Conservation (phyloP, 2,329 filamentous ascomycete genomes). For the Colletotrichum musicola region DNA sequence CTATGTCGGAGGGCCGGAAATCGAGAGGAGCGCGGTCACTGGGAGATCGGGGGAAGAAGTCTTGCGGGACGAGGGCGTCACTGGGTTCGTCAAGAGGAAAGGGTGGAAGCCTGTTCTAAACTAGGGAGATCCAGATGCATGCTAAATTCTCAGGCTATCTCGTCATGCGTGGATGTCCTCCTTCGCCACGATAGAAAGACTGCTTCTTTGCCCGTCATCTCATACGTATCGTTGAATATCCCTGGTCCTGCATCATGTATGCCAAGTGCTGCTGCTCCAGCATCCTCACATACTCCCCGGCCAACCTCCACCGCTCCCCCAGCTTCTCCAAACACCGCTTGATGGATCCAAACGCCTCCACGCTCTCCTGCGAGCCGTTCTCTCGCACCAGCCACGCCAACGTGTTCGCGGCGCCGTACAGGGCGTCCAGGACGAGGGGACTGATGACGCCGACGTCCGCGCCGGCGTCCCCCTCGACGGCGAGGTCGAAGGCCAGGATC, state of each 20-base stretch:
- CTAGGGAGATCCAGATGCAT: conserved; percentile 36
- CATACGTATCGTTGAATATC: conserved; percentile 1
- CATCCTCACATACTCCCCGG: conserved; percentile 52
- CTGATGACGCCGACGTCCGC: conserved; percentile 46
- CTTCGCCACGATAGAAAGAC: no score
- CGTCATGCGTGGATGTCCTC: no score
- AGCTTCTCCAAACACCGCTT: conserved; percentile 46
- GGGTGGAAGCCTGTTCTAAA: conserved; percentile 68
- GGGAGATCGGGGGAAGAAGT: conserved; percentile 70
- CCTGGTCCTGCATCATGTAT: conserved; percentile 34
- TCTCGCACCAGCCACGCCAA: conserved; percentile 54
- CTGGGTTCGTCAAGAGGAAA: conserved; percentile 67
- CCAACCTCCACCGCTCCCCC: conserved; percentile 50
- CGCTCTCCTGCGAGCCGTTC: conserved; percentile 47
- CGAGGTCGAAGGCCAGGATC: conserved; percentile 40
- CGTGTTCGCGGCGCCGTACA: conserved; percentile 53
- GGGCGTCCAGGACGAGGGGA: conserved; percentile 51
- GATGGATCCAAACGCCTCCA: conserved; percentile 46
- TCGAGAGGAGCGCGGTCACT: conserved; percentile 76
- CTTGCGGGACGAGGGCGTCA: conserved; percentile 71
- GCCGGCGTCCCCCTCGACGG: conserved; percentile 24
- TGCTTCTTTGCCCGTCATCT: not conserved
- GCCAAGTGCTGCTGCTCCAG: conserved; percentile 52
- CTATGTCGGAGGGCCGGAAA: conserved; percentile 69
- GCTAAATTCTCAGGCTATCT: no score